Conservation (phyloP, 768 basidiomycete genomes). For the Boletus vermiculosoides region DNA sequence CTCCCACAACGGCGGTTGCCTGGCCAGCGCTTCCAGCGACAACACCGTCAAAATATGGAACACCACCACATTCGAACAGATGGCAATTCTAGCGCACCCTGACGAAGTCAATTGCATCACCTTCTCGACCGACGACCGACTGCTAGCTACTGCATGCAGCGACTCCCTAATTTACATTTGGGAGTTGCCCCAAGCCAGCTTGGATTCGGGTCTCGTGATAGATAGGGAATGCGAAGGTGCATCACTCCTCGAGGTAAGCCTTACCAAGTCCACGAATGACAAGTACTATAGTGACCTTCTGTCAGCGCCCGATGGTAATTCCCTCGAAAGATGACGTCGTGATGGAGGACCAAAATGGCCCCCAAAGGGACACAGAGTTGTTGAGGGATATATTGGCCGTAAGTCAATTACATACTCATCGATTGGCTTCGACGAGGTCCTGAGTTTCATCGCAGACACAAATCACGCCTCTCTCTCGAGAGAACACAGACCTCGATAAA, state of each 20-base stretch:
- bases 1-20: slow-evolving; percentile 27
- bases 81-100: slow-evolving; percentile 23
- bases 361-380: slow-evolving; percentile 5
- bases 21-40: slow-evolving; percentile 32
- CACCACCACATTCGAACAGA: slow-evolving; percentile 23
- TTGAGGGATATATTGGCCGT: slow-evolving; percentile 20
- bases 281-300: slow-evolving; percentile 4
- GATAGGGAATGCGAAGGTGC: slow-evolving; percentile 21
- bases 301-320: slow-evolving; percentile 12
- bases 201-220: slow-evolving; percentile 31
- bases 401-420: slow-evolving; percentile 2
- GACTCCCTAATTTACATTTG: slow-evolving; percentile 31
- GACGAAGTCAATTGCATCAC: slow-evolving; percentile 30
- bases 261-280: neutral
- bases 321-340: neutral
- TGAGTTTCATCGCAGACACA: slow-evolving; percentile 13
- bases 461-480: neutral
- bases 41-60: slow-evolving; percentile 32
- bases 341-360: neutral
- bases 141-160: slow-evolving; percentile 33
- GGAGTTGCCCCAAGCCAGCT: slow-evolving; percentile 29
- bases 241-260: slow-evolving; percentile 27
- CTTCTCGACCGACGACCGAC: slow-evolving; percentile 32
- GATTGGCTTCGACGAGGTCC: neutral
- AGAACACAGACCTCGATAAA: slow-evolving; percentile 6